Base-by-base conservation (phyloP, 768 basidiomycete species). In the Panellus pusillus region DNA sequence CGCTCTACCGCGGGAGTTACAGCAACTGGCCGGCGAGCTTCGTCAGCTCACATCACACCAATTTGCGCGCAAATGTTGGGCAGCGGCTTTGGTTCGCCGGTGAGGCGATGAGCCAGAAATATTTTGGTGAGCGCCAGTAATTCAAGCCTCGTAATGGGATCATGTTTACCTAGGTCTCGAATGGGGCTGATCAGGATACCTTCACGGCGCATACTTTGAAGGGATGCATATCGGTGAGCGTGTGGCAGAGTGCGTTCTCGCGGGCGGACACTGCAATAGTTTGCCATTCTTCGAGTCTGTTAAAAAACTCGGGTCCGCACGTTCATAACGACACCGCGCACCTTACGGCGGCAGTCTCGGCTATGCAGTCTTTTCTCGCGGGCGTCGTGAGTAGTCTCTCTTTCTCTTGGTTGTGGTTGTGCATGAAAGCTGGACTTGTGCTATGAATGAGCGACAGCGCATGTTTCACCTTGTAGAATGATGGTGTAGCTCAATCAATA, bases 11-110 rank as follows among this genome's bases (percentile, higher is more conserved):
- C 18, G 83, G 83, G 4, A 81, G 83, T 4, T 89, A 84, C 59
- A 82, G 81, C 18, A 89, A 86, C 55, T 88, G 85, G 85, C 86
- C 84, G 0, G 74, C 87, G 0, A 75, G 81, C 3, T 86, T 85
- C 57, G 66, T 79, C 11, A 74, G 72, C 14, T 69, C 66, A 9
- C 81, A 85, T 47, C 73, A 81, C n/a, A 68, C 77, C 24, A 84
- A 86, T 61, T 61, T 86, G 43, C 74, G 79, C 51, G 80, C 81
- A 6, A 82, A 80, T 18, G 70, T 86, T 15, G 69, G 69, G 5
- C 57, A 67, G 32, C 70, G 74, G 9, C 70, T 87, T 15, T 86
- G 79, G 75, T 87, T 86, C 57, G 78, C 83, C 0, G 84, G 84
- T 4, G 84, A 87, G 63, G 82, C 78, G 8, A 84, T 79, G 11